A percentile compares a stretch with the other conserved stretches of the same genome.
These are phyloP conservation scores for Curvularia verruculosa DNA, from an alignment of 2,329 filamentous ascomycete genomes.

Conservation along the genomic window DNA sequence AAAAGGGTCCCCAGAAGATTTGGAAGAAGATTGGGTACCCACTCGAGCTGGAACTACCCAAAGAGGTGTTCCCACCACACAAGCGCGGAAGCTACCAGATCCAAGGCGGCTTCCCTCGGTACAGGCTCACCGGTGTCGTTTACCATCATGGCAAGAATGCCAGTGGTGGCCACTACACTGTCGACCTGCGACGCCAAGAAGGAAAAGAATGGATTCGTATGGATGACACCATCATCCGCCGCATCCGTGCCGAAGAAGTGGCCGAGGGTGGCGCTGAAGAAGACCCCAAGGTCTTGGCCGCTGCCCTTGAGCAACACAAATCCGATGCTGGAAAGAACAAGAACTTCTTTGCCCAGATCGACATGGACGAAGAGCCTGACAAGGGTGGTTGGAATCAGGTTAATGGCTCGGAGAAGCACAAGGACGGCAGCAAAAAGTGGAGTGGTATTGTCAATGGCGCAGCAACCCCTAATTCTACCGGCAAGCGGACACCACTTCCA, in stretches of 20 bases:
- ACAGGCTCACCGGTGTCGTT: conserved; percentile 85
- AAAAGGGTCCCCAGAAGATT: conserved; percentile 89
- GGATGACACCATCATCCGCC: conserved; percentile 88
- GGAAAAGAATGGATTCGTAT: conserved; percentile 95
- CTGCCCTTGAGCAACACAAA: conserved; percentile 70
- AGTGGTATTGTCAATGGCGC: conserved; percentile 68
- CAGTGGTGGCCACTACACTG: conserved; percentile 94
- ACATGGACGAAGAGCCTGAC: conserved; percentile 65
- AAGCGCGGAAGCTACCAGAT: conserved; percentile 69
- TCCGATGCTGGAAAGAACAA: conserved; percentile 59
- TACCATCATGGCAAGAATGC: conserved; percentile 99
- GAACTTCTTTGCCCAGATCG: conserved; percentile 75
- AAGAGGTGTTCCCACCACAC: conserved; percentile 81
- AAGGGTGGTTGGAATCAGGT: conserved; percentile 86
- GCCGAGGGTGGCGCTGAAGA: conserved; percentile 85
- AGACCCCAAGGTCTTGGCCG: conserved; percentile 70
- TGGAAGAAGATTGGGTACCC: conserved; percentile 99
- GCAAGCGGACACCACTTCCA: conserved; percentile 59
- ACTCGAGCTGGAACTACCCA: conserved; percentile 89
- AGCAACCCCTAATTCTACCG: conserved; percentile 58
- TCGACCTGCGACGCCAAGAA: conserved; percentile 94
- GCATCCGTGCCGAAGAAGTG: conserved; percentile 85
- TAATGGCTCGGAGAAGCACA: conserved; percentile 64
- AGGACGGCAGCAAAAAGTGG: conserved; percentile 69
- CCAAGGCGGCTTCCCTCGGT: conserved; percentile 76